A percentile compares a stretch with the other conserved stretches of the same genome.
phyloP scores from a whole-genome alignment of 2,329 filamentous ascomycete species.

The Rachicladosporium sp. region DNA sequence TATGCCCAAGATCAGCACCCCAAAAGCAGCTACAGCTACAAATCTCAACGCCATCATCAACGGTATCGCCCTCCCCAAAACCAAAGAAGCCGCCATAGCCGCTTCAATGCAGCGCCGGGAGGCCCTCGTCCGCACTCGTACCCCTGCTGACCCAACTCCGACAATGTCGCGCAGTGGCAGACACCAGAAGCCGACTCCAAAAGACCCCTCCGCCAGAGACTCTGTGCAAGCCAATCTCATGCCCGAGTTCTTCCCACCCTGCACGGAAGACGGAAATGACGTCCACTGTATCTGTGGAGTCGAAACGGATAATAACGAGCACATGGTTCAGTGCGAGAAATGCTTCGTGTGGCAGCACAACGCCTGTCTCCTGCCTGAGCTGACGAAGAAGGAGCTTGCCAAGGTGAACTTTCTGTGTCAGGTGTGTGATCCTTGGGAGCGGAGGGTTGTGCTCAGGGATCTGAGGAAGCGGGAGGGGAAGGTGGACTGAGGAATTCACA shows the following conservation, averaged over 20 bases:
- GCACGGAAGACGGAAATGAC: slow-evolving; percentile 9
- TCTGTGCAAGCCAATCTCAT: slow-evolving; percentile 9
- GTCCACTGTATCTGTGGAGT: slow-evolving; percentile 20
- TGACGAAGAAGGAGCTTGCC: slow-evolving; percentile 1
- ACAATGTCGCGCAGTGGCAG: not conserved
- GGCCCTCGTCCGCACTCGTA: slow-evolving; percentile 8
- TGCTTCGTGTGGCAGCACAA: slow-evolving; percentile 21
- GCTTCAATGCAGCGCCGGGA: slow-evolving; percentile 9
- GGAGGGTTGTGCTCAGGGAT: not conserved
- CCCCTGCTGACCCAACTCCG: no score
- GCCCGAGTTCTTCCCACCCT: slow-evolving; percentile 16
- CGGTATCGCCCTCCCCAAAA: slow-evolving; percentile 12
- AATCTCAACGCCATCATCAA: slow-evolving; percentile 10
- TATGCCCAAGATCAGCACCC: not conserved
- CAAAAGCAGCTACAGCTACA: not conserved
- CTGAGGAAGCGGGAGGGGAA: not conserved
- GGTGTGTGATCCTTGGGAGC: slow-evolving; percentile 2
- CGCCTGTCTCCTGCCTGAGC: slow-evolving; percentile 9
- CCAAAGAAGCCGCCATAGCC: slow-evolving; percentile 10
- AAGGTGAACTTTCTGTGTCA: slow-evolving; percentile 5
- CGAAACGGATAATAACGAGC: slow-evolving; percentile 7
- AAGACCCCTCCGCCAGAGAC: not conserved
- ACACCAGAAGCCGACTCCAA: not conserved
- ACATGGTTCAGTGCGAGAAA: slow-evolving; percentile 15
- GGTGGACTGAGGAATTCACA: not conserved